These are phyloP conservation scores for Metschnikowia aberdeeniae DNA, from an alignment of 805 yeast species.

Conservation along the genomic window DNA sequence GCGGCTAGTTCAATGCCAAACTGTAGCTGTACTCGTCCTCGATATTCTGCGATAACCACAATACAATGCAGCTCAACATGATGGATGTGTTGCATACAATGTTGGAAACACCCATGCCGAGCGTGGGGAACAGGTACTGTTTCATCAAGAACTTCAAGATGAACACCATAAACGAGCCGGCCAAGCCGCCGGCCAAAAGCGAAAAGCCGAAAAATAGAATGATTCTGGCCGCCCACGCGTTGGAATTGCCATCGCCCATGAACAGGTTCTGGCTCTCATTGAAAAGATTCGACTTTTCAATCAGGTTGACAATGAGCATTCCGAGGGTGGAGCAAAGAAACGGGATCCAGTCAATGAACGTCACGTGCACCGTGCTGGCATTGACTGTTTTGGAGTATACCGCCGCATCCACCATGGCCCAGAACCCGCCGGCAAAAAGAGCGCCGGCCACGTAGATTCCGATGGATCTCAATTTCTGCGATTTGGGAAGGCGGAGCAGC, in stretches of 20 bases:
- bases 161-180: constrained; percentile 86
- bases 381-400: constrained; percentile 79
- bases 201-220: constrained; percentile 91
- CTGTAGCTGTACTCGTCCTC: constrained; percentile 96
- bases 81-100: constrained; percentile 74
- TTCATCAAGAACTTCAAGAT: constrained; percentile 80
- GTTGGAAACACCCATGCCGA: constrained; percentile 91
- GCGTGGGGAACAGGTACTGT: constrained; percentile 77
- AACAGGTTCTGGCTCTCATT: constrained; percentile 34
- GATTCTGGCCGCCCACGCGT: constrained; percentile 92
- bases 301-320: constrained; percentile 74
- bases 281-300: constrained; percentile 62
- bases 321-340: constrained; percentile 84
- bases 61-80: constrained; percentile 80
- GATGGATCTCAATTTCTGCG: constrained; percentile 61
- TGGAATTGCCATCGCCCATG: constrained; percentile 43
- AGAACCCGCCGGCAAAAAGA: constrained; percentile 79
- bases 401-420: constrained; percentile 87
- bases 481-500: constrained; percentile 59
- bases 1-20: constrained; percentile 54
- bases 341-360: constrained; percentile 95
- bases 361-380: constrained; percentile 81
- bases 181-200: constrained; percentile 86
- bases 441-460: constrained; percentile 80
- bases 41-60: constrained; percentile 93